Evolutionary conservation across 306 rosid species (phyloP).

Genomic region (Rosa lucieae): DNA sequence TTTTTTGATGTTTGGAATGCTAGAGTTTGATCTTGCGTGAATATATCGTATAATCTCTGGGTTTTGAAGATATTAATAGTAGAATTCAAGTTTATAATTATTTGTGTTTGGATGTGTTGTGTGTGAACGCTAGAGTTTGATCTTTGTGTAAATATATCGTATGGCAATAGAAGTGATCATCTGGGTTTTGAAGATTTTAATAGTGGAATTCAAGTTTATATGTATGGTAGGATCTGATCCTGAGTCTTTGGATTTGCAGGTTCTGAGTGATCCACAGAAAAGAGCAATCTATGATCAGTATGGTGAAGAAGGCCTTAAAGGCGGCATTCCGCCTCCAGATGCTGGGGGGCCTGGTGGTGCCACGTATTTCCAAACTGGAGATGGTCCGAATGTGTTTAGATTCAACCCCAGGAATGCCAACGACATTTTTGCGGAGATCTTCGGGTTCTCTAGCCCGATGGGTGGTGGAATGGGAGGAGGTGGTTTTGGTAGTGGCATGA

Average conservation of each 20-base stretch:
- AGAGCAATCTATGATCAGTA: constrained; percentile 82
- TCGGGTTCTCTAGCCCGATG: constrained; percentile 72
- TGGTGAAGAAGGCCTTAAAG: constrained; percentile 91
- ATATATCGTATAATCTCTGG: background rate
- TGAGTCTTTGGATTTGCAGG: constrained; percentile 36
- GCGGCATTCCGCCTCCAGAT: constrained; percentile 73
- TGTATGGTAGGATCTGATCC: constrained; percentile 6
- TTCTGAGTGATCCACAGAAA: constrained; percentile 86
- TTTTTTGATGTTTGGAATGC: background rate
- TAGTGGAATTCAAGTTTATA: background rate
- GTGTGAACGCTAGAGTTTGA: background rate
- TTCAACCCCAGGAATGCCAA: constrained; percentile 81
- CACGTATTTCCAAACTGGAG: constrained; percentile 68
- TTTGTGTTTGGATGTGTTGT: background rate
- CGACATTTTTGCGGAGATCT: constrained; percentile 71
- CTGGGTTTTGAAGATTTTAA: background rate
- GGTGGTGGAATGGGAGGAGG: constrained; percentile 46
- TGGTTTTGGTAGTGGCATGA: constrained; percentile 41
- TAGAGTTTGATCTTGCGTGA: background rate
- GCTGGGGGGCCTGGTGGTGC: constrained; percentile 59
- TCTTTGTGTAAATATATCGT: background rate
- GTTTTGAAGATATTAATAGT: background rate
- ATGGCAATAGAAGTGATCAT: background rate
- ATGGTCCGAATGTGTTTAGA: constrained; percentile 65
- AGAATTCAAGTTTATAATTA: background rate